phyloP scores from a whole-genome alignment of 257 asterid genomes.

The Leptodermis oblonga region DNA sequence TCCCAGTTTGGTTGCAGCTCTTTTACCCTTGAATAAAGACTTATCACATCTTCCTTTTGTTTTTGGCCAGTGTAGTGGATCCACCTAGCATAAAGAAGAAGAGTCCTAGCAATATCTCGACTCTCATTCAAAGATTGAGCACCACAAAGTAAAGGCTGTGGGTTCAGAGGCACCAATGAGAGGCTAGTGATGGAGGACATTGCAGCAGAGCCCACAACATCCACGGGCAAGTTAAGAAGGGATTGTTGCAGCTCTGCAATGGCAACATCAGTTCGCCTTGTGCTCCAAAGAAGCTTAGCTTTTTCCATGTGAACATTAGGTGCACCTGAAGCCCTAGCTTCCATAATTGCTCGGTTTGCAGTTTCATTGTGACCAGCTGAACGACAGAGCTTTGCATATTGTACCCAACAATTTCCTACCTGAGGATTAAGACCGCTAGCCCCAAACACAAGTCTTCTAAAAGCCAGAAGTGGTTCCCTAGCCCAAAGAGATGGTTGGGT shows the following conservation, averaged over 20 bases:
- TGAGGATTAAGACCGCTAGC: conserved; percentile 69
- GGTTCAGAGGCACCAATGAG: conserved; percentile 74
- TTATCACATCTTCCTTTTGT: conserved; percentile 92
- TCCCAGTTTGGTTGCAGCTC: conserved; percentile 97
- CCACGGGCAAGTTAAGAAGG: conserved; percentile 82
- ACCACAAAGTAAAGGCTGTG: conserved; percentile 58
- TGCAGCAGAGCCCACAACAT: conserved; percentile 78
- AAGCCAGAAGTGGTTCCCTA: conserved; percentile 94
- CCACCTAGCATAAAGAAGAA: conserved; percentile 92
- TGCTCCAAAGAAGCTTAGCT: conserved; percentile 98
- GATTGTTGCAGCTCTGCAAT: conserved; percentile 97
- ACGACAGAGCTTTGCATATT: conserved; percentile 95
- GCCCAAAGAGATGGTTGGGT: conserved; percentile 98
- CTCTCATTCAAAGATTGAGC: conserved; percentile 51
- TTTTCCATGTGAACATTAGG: conserved; percentile 89
- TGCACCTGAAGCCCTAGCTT: conserved; percentile 82
- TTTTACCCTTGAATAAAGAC: conserved; percentile 82
- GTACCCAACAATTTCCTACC: conserved; percentile 92
- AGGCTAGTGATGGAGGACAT: conserved; percentile 85
- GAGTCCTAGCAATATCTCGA: conserved; percentile 78
- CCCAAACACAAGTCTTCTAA: conserved; percentile 84
- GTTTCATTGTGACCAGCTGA: conserved; percentile 97
- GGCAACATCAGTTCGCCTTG: conserved; percentile 90
- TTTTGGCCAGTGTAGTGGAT: conserved; percentile 94
- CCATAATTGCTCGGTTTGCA: conserved; percentile 88